Percentiles rank a stretch among this genome's conserved stretches.
phyloP scores from a whole-genome alignment of 306 rosid species.

The Adenanthera pavonina region DNA sequence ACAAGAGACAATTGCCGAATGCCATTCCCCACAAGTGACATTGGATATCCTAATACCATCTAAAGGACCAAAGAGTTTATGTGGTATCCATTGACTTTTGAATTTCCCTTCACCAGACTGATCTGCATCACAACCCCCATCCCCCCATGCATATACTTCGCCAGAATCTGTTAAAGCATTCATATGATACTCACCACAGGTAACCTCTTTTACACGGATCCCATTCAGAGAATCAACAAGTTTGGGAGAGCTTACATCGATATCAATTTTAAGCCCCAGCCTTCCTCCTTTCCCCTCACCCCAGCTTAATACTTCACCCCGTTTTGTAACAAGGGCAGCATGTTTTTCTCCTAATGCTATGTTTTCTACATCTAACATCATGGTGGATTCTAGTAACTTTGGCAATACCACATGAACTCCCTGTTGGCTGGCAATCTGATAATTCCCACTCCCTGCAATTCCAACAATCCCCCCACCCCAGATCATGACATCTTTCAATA shows the following conservation, averaged over 20 bases:
- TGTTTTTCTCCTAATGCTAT: constrained; percentile 83
- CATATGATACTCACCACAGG: constrained; percentile 78
- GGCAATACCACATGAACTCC: constrained; percentile 64
- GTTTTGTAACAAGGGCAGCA: constrained; percentile 78
- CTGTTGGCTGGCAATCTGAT: constrained; percentile 44
- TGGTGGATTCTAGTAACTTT: constrained; percentile 71
- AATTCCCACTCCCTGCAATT: constrained; percentile 51
- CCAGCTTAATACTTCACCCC: constrained; percentile 91
- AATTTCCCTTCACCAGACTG: constrained; percentile 48
- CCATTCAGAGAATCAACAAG: constrained; percentile 70
- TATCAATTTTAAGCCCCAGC: constrained; percentile 72
- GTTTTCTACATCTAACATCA: constrained; percentile 70
- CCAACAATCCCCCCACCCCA: constrained; percentile 83
- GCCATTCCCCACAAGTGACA: constrained; percentile 93
- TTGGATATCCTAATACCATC: constrained; percentile 58
- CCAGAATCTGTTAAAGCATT: constrained; percentile 74
- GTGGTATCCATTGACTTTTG: constrained; percentile 71
- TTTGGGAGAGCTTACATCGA: constrained; percentile 67
- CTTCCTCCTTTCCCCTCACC: constrained; percentile 79
- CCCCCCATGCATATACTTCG: constrained; percentile 83
- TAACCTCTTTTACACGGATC: constrained; percentile 55
- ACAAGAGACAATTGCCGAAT: constrained; percentile 71
- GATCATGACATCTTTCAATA: constrained; percentile 79
- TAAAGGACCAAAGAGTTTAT: constrained; percentile 62
- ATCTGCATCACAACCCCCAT: constrained; percentile 51